phyloP scores from a whole-genome alignment of 208 protist species.

The Acanthamoeba pearcei region DNA sequence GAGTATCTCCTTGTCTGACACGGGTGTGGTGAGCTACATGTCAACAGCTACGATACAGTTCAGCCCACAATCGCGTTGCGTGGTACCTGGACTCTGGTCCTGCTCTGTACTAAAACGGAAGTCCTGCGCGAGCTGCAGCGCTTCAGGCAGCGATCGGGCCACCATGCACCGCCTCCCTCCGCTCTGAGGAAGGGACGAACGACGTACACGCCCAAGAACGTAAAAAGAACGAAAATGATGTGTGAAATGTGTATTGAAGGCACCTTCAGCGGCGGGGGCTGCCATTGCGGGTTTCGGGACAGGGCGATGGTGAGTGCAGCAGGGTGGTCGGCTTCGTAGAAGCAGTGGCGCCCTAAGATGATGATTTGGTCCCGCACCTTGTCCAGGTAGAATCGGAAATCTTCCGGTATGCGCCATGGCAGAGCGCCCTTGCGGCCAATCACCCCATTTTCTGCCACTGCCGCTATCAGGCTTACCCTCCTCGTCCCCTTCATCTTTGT shows the following conservation, averaged over 20 bases:
- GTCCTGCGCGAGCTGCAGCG: conserved; percentile 28
- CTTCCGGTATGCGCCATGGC: conserved; percentile 62
- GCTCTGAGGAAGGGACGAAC: background rate
- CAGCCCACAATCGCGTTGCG: no score
- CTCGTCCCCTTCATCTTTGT: conserved; percentile 10
- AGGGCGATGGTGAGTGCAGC: conserved; percentile 56
- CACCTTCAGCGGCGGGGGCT: background rate
- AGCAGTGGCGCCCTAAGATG: conserved; percentile 53
- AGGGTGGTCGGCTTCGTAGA: conserved; percentile 18
- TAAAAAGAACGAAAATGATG: no score
- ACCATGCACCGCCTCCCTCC: conserved; percentile 37
- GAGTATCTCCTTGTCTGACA: background rate
- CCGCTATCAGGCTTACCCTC: conserved; percentile 25
- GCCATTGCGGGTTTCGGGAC: background rate
- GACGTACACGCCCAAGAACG: no score
- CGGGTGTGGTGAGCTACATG: background rate
- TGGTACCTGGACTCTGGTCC: no score
- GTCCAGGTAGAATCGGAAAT: conserved; percentile 11
- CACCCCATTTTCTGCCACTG: conserved; percentile 58
- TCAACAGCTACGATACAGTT: no score
- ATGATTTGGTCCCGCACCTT: conserved; percentile 13
- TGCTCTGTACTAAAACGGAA: background rate
- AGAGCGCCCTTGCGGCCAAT: conserved; percentile 21
- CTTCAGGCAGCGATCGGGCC: conserved; percentile 41
- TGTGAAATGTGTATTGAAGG: background rate